These are phyloP conservation scores for Paracoccidioides brasiliensis DNA, from an alignment of 2,329 filamentous ascomycete species.

Conservation along the genomic window DNA sequence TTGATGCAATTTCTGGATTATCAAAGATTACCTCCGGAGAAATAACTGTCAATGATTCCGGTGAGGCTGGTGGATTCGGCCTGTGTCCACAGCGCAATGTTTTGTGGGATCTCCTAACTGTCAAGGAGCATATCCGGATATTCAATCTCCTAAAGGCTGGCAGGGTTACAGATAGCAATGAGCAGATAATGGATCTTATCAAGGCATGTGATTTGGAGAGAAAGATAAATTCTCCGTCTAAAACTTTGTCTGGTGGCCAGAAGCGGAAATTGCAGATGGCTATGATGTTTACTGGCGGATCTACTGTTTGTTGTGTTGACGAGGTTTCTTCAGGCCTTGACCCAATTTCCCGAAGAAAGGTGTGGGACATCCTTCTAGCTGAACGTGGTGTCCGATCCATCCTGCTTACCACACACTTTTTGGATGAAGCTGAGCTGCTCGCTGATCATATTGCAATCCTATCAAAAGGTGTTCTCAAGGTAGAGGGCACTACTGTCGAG, in stretches of 20 bases:
- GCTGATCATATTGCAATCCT: conserved; percentile 81
- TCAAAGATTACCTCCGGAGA: conserved; percentile 62
- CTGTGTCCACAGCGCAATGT: conserved; percentile 91
- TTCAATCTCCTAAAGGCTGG: conserved; percentile 72
- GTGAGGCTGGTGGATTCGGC: conserved; percentile 66
- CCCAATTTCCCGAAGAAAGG: conserved; percentile 71
- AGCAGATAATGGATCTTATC: conserved; percentile 52
- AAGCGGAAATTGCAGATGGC: conserved; percentile 85
- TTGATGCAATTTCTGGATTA: conserved; percentile 76
- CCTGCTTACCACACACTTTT: conserved; percentile 80
- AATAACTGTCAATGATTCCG: conserved; percentile 66
- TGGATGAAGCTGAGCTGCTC: conserved; percentile 83
- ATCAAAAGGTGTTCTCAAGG: conserved; percentile 70
- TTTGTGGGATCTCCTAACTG: conserved; percentile 77
- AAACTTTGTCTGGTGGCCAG: conserved; percentile 77
- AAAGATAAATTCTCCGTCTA: conserved; percentile 59
- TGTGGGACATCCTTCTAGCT: conserved; percentile 84
- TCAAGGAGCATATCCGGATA: conserved; percentile 69
- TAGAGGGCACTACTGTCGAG: conserved; percentile 70
- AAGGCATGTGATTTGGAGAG: conserved; percentile 58
- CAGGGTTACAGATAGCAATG: conserved; percentile 40
- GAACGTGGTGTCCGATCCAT: conserved; percentile 73
- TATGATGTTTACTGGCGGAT: conserved; percentile 90
- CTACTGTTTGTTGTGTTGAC: conserved; percentile 76
- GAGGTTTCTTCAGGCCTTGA: conserved; percentile 85